These are phyloP conservation scores for Populus euphratica DNA, from an alignment of 345 rosid species.

Conservation along the genomic window DNA sequence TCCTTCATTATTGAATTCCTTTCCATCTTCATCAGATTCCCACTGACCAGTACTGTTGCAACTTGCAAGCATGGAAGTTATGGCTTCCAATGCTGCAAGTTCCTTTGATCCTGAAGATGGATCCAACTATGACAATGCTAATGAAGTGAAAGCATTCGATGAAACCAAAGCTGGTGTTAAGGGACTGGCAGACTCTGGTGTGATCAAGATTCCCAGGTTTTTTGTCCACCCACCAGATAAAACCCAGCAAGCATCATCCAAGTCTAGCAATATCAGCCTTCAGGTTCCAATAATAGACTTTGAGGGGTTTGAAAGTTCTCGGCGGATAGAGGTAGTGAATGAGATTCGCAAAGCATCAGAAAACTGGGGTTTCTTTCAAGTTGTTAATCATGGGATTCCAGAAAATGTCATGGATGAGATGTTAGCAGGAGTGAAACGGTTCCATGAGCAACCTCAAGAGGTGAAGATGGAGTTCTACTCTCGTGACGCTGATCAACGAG, in stretches of 20 bases:
- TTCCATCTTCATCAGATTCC: neutral
- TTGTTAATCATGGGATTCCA: slow-evolving; percentile 38
- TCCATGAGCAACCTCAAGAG: slow-evolving; percentile 47
- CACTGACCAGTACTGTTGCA: neutral
- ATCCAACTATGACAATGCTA: too few relatives aligned
- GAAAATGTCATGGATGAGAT: slow-evolving; percentile 36
- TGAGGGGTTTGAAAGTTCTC: too few relatives aligned
- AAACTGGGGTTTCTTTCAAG: slow-evolving; percentile 46
- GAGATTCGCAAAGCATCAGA: slow-evolving; percentile 27
- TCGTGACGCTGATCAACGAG: slow-evolving; percentile 22
- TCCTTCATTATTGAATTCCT: too few relatives aligned
- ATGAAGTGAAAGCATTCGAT: too few relatives aligned
- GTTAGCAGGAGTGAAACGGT: slow-evolving; percentile 26
- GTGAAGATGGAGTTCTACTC: slow-evolving; percentile 43
- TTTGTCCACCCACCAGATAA: neutral
- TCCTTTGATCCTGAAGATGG: slow-evolving; percentile 3
- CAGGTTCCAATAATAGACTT: slow-evolving; percentile 4
- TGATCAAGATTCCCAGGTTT: too few relatives aligned
- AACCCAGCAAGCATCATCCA: neutral
- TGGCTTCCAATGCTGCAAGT: neutral
- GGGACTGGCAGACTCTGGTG: too few relatives aligned
- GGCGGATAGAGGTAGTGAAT: neutral
- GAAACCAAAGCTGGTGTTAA: too few relatives aligned
- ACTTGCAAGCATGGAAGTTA: slow-evolving; percentile 14
- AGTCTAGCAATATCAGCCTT: neutral